phyloP scores from a whole-genome alignment of 306 rosid genomes.

The Oxytropis ochrocephala region DNA sequence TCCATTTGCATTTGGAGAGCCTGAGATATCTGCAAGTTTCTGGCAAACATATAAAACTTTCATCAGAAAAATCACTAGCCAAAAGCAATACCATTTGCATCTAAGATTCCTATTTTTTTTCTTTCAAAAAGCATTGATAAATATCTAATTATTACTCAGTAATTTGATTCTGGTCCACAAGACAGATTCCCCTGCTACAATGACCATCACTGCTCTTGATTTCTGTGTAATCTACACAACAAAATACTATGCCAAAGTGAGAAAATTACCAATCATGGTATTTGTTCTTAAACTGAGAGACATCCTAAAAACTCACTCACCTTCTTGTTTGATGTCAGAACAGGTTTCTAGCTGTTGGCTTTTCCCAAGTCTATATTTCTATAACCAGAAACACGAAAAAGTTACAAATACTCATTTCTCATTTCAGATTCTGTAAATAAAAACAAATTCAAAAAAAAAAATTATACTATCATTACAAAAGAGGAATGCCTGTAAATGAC shows the following conservation, averaged over 20 bases:
- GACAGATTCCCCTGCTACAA: conserved; percentile 40
- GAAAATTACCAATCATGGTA: conserved; percentile 16
- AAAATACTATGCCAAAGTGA: background rate
- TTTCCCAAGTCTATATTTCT: conserved; percentile 92
- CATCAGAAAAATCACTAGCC: conserved; percentile 19
- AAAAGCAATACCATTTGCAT: conserved; percentile 16
- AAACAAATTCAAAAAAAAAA: background rate
- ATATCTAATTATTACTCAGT: conserved; percentile 61
- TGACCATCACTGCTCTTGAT: conserved; percentile 48
- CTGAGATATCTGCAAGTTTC: conserved; percentile 60
- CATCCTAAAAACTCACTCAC: conserved; percentile 32
- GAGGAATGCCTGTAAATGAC: conserved; percentile 84
- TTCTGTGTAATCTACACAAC: conserved; percentile 47
- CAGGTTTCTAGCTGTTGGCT: conserved; percentile 54
- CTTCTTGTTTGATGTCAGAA: conserved; percentile 54
- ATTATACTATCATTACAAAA: conserved; percentile 12
- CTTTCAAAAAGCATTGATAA: conserved; percentile 8
- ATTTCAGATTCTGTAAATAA: background rate
- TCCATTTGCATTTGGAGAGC: conserved; percentile 87
- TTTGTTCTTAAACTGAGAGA: background rate
- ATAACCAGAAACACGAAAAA: conserved; percentile 20
- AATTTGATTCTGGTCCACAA: conserved; percentile 39
- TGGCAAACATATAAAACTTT: conserved; percentile 31
- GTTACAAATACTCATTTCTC: conserved; percentile 18
- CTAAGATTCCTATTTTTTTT: background rate